Conservation (phyloP, 257 asterid genomes). For the Avicennia marina region DNA sequence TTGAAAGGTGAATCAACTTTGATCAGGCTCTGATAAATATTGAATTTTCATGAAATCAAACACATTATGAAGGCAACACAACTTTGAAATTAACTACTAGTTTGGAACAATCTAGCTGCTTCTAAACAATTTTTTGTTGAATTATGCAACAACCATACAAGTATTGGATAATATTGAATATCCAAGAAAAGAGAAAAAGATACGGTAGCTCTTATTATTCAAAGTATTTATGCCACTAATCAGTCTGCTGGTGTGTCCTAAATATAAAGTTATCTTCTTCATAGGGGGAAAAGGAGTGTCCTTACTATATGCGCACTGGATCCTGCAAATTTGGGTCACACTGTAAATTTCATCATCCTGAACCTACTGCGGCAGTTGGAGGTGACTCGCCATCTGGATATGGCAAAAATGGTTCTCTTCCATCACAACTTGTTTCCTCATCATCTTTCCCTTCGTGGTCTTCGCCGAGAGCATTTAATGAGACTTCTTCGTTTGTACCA, state of each 20-base stretch:
- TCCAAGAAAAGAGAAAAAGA: no score
- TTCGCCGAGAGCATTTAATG: slow-evolving; percentile 34
- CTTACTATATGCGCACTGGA: slow-evolving; percentile 88
- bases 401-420: slow-evolving; percentile 52
- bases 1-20: no score
- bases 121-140: no score
- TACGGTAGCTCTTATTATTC: no score
- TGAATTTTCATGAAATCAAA: no score
- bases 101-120: no score
- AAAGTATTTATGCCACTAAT: not conserved
- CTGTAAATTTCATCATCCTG: slow-evolving; percentile 93
- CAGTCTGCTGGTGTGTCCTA: not conserved
- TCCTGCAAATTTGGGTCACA: slow-evolving; percentile 75
- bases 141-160: no score
- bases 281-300: slow-evolving; percentile 84
- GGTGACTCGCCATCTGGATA: slow-evolving; percentile 52
- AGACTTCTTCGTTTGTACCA: slow-evolving; percentile 43
- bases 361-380: slow-evolving; percentile 63
- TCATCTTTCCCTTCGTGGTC: slow-evolving; percentile 66
- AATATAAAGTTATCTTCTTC: not conserved
- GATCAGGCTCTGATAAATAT: no score
- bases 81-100: no score
- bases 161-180: no score
- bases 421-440: slow-evolving; percentile 40
- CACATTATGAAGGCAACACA: no score